Base-by-base conservation (phyloP, 2,329 filamentous ascomycete genomes). In the Penicillium decumbens region DNA sequence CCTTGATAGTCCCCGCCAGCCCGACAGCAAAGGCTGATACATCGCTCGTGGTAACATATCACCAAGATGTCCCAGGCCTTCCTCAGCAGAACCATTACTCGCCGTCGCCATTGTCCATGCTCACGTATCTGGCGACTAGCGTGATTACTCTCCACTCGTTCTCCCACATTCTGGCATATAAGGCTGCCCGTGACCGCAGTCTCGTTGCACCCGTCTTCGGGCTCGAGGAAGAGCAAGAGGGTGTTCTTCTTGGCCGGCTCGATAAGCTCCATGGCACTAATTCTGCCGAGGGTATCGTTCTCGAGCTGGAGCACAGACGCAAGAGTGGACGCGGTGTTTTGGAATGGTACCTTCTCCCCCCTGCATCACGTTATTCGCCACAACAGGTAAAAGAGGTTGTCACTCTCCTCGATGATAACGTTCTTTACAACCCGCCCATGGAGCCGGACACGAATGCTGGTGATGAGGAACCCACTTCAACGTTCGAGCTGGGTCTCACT, bases 81-180 rank as follows among this genome's bases (percentile, higher is more conserved):
- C 56, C 67, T n/a, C 57, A 66, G 10, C 56, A 62, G 28, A 58
- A 62, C 41, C 49, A 65, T 30, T 79, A 70, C 69, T 74, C 80
- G 15, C 89, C 90, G 0, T 73, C 82, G 25, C 83, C 89, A 0
- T 76, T 95, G 10, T 83, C 83, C 1, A 74, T 90, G 0, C 77
- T 97, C 20, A 81, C 79, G 40, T 95, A 95, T 70, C 83, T 96
- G 50, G 88, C 91, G n/a, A 98, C 93, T 3, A 85, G 89, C 3
- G 80, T 97, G 45, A 78, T 97, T 51, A 83, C 81, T 4, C 77
- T 88, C 0, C 83, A 85, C 33, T 87, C 83, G 12, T 78, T 96
- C 33, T 74, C 82, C 6, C 89, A 96, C 59, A 80, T 88, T 38
- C 77, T 93, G 4, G 83, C 84, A 27, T 78, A 80, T 32, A 89